Percentiles rank a stretch among this genome's conserved stretches.
These are phyloP conservation scores for Nymphaea colorata DNA, from an alignment of 164 flowering plant species.

Conservation along the genomic window DNA sequence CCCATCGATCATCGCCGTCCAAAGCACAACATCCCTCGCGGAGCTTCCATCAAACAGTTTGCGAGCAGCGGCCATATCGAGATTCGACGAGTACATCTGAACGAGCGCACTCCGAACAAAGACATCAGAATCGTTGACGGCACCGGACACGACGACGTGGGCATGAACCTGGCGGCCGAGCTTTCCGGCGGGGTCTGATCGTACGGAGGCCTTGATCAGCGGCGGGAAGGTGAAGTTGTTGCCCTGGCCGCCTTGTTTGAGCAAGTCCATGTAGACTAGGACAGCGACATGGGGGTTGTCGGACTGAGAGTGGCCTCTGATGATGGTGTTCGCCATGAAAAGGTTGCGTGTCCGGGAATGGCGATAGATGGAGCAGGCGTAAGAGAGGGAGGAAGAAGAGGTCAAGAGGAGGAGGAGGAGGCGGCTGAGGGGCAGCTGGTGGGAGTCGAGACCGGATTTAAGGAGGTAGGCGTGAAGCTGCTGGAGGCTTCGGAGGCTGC, in stretches of 20 bases:
- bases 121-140: constrained; percentile 19
- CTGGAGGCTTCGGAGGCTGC: constrained; percentile 44
- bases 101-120: constrained; percentile 43
- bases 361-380: constrained; percentile 28
- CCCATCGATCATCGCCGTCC: constrained; percentile 61
- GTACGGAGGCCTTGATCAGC: constrained; percentile 42
- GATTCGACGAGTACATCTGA: constrained; percentile 30
- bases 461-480: constrained; percentile 42
- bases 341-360: constrained; percentile 22
- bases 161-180: constrained; percentile 44
- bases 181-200: constrained; percentile 9
- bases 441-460: constrained; percentile 19
- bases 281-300: constrained; percentile 23
- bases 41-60: constrained; percentile 34
- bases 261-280: constrained; percentile 36
- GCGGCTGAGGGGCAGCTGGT: constrained; percentile 26
- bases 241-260: constrained; percentile 22
- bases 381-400: constrained; percentile 26
- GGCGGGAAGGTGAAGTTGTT: constrained; percentile 61
- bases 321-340: constrained; percentile 51
- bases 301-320: constrained; percentile 31
- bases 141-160: constrained; percentile 42
- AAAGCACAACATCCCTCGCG: constrained; percentile 47
- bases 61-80: constrained; percentile 32
- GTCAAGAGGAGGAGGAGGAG: constrained; percentile 33